Percentiles rank a stretch among this genome's conserved stretches.
phyloP scores from a whole-genome alignment of 2,329 filamentous ascomycete species.

The Fusarium chuoi region DNA sequence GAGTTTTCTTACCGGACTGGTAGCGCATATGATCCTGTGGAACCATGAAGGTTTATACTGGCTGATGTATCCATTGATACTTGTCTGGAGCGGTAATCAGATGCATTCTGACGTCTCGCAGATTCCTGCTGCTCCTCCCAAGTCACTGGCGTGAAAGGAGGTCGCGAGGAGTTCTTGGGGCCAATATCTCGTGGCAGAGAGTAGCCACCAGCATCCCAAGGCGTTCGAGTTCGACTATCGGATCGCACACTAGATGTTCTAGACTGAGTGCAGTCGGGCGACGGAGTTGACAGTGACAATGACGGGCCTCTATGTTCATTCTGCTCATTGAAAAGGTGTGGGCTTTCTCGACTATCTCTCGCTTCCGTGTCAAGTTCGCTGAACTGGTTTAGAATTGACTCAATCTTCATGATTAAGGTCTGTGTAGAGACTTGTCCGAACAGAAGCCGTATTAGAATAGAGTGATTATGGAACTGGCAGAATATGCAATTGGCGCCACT shows the following conservation, averaged over 20 bases:
- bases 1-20: constrained; percentile 40
- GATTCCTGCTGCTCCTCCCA: constrained; percentile 40
- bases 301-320: constrained; percentile 17
- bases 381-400: constrained; percentile 39
- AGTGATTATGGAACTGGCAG: constrained; percentile 11
- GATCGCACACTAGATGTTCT: constrained; percentile 35
- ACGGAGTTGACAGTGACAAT: constrained; percentile 48
- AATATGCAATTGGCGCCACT: neutral
- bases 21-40: constrained; percentile 33
- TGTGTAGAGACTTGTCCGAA: neutral
- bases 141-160: constrained; percentile 37
- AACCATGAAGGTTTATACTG: constrained; percentile 13
- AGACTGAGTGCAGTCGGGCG: constrained; percentile 46
- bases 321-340: constrained; percentile 4
- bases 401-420: constrained; percentile 30
- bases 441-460: constrained; percentile 9
- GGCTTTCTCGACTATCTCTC: constrained; percentile 12
- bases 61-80: constrained; percentile 47
- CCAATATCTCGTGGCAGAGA: constrained; percentile 57
- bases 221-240: constrained; percentile 51
- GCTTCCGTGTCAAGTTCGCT: constrained; percentile 27
- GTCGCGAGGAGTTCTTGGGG: constrained; percentile 46
- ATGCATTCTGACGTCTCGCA: constrained; percentile 18
- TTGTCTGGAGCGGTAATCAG: constrained; percentile 44
- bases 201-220: constrained; percentile 64